Conservation (phyloP, 306 rosid species). For the Delonix regia region DNA sequence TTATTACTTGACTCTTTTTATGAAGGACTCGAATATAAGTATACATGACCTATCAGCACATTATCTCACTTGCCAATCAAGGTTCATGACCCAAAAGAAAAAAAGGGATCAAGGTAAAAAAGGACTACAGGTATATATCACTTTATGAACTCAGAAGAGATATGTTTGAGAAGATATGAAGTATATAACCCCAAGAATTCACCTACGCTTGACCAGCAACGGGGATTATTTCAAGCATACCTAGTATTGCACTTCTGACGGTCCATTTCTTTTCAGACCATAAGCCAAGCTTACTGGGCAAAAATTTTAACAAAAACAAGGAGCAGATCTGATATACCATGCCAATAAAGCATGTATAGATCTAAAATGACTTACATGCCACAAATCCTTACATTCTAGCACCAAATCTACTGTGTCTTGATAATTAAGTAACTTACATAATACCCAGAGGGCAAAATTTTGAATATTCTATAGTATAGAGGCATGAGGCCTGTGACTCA, state of each 20-base stretch:
- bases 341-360: slow-evolving; percentile 12
- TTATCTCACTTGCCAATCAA: too few species aligned
- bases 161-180: too few species aligned
- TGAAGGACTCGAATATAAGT: too few species aligned
- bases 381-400: slow-evolving; percentile 18
- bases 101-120: too few species aligned
- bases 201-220: too few species aligned
- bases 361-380: slow-evolving; percentile 34
- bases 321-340: slow-evolving; percentile 3
- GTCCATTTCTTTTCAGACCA: not conserved
- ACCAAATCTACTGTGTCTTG: slow-evolving; percentile 32
- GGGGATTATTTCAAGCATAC: not conserved
- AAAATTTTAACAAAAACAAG: not conserved
- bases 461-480: slow-evolving; percentile 43
- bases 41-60: too few species aligned
- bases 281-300: not conserved
- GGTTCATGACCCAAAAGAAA: too few species aligned
- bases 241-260: not conserved
- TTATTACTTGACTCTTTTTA: not conserved
- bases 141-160: too few species aligned
- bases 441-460: slow-evolving; percentile 40
- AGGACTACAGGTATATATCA: too few species aligned
- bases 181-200: too few species aligned
- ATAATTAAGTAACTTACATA: slow-evolving; percentile 53
- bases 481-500: slow-evolving; percentile 45